These are phyloP conservation scores for Ogataea naganishii DNA, from an alignment of 805 yeast species.

Conservation along the genomic window DNA sequence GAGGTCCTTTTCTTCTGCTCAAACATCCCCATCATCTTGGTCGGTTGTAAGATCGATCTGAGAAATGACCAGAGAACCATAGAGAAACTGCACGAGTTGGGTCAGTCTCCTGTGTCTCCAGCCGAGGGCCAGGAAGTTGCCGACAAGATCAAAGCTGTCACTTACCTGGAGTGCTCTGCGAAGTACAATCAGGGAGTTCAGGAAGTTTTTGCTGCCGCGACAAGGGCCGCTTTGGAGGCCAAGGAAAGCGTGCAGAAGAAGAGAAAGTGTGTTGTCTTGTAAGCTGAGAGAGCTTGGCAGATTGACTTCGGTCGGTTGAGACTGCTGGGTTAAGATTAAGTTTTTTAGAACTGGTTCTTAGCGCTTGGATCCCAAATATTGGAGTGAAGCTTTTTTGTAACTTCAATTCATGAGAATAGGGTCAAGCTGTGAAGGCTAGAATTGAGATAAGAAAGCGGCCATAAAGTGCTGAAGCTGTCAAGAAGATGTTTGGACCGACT, in stretches of 20 bases:
- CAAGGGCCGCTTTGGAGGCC: constrained; percentile 78
- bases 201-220: constrained; percentile 88
- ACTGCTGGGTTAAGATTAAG: too few relatives aligned
- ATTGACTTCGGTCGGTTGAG: too few relatives aligned
- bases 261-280: constrained; percentile 13
- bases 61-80: constrained; percentile 75
- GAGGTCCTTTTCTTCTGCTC: constrained; percentile 92
- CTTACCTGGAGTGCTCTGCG: constrained; percentile 89
- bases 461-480: too few relatives aligned
- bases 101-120: constrained; percentile 72
- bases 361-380: too few relatives aligned
- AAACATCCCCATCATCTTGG: constrained; percentile 86
- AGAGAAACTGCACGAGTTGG: constrained; percentile 64
- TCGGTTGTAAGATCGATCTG: constrained; percentile 86
- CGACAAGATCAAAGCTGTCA: constrained; percentile 78
- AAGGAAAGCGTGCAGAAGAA: constrained; percentile 34
- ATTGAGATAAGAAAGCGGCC: too few relatives aligned
- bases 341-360: too few relatives aligned
- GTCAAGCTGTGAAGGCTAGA: too few relatives aligned
- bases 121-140: constrained; percentile 85
- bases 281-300: too few relatives aligned
- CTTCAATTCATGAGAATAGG: too few relatives aligned
- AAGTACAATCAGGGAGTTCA: constrained; percentile 86
- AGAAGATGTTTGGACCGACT: too few relatives aligned
- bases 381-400: too few relatives aligned